Evolutionary conservation across 768 basidiomycete species (phyloP).

Genomic region (Thelephora aurantiotincta): DNA sequence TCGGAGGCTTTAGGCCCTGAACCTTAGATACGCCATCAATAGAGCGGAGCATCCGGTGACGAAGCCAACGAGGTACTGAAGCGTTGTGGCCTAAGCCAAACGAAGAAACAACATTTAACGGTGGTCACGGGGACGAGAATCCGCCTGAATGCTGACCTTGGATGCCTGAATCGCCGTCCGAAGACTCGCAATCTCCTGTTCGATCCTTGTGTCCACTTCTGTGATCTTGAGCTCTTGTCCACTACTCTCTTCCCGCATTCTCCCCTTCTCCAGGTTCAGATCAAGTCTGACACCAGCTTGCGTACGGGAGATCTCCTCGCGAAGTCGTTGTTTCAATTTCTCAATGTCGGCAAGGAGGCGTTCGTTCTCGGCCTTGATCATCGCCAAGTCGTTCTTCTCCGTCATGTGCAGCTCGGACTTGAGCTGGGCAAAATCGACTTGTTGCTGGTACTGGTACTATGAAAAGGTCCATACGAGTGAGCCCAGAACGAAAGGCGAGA

Average conservation of each 20-base stretch:
- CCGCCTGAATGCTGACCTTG: constrained; percentile 37
- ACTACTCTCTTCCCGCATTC: constrained; percentile 86
- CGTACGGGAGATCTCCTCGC: constrained; percentile 84
- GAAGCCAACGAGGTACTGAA: constrained; percentile 81
- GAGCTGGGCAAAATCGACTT: constrained; percentile 93
- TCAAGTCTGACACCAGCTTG: constrained; percentile 91
- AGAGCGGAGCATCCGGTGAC: constrained; percentile 80
- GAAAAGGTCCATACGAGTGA: not conserved
- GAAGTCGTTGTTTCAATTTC: constrained; percentile 84
- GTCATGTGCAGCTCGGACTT: constrained; percentile 93
- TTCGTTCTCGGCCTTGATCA: constrained; percentile 94
- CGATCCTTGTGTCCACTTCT: constrained; percentile 94
- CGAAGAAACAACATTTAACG: not conserved
- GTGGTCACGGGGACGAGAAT: not conserved
- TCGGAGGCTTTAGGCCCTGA: constrained; percentile 24
- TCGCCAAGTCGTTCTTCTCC: constrained; percentile 92
- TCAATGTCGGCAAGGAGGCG: constrained; percentile 84
- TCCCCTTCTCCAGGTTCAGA: constrained; percentile 90
- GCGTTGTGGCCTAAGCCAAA: constrained; percentile 50
- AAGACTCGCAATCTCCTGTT: constrained; percentile 85
- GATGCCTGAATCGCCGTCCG: constrained; percentile 76
- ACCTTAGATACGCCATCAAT: constrained; percentile 79
- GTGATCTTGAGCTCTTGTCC: constrained; percentile 92
- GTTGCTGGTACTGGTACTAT: constrained; percentile 85
- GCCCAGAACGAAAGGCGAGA: not conserved